Conservation (phyloP, 139 green algal genomes). For the Volvox africanus region DNA sequence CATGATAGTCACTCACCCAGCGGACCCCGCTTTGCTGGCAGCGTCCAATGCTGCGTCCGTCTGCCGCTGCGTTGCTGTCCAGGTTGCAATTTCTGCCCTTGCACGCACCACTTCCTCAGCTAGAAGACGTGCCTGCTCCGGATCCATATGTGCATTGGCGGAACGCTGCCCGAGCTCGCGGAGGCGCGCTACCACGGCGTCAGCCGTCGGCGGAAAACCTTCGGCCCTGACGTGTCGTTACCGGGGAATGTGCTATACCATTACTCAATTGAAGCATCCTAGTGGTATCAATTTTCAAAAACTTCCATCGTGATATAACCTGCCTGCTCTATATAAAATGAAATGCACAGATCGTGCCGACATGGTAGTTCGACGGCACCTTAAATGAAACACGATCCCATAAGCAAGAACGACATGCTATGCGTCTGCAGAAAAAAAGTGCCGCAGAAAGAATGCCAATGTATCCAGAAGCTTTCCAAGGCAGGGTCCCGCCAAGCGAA, state of each 20-base stretch:
- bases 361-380: too few relatives aligned
- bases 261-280: too few relatives aligned
- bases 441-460: neutral
- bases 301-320: too few relatives aligned
- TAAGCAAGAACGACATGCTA: too few relatives aligned
- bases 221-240: neutral
- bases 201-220: neutral
- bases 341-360: neutral
- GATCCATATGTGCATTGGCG: neutral
- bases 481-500: neutral
- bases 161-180: constrained; percentile 4
- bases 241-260: too few relatives aligned
- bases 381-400: neutral
- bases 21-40: neutral
- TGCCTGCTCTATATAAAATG: neutral
- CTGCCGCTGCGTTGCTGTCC: neutral
- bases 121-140: neutral
- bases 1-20: neutral
- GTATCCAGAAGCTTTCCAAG: neutral
- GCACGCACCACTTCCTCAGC: neutral
- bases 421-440: too few relatives aligned
- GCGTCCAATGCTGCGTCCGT: constrained; percentile 17
- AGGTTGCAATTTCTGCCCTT: neutral
- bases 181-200: neutral
- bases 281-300: too few relatives aligned